Evolutionary conservation across 2,329 filamentous ascomycete species (phyloP).

Genomic region (Pseudogymnoascus sp.): DNA sequence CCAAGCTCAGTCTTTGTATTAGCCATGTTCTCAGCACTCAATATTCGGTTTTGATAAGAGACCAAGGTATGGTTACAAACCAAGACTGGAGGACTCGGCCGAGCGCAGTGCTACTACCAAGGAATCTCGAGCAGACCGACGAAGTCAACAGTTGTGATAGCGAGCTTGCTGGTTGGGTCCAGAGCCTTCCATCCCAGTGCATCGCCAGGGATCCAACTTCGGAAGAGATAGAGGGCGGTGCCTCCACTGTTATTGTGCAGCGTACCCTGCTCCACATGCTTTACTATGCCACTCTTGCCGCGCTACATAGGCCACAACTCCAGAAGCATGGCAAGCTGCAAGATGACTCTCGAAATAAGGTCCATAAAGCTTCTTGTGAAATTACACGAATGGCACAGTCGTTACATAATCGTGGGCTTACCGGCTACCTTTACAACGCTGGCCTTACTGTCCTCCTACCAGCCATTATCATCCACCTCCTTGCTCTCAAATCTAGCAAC

Average conservation of each 20-base stretch:
- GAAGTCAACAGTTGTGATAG: constrained; percentile 69
- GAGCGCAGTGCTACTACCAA: constrained; percentile 73
- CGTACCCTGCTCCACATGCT: constrained; percentile 81
- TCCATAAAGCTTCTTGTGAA: constrained; percentile 70
- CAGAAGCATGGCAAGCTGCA: constrained; percentile 41
- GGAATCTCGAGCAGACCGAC: constrained; percentile 65
- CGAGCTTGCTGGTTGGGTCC: constrained; percentile 68
- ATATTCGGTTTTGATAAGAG: constrained; percentile 75
- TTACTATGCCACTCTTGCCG: constrained; percentile 80
- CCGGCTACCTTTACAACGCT: constrained; percentile 71
- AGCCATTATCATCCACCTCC: constrained; percentile 81
- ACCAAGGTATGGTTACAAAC: constrained; percentile 6
- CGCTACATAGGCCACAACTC: constrained; percentile 60
- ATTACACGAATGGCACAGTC: constrained; percentile 77
- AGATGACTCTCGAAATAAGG: constrained; percentile 70
- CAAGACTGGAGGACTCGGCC: constrained; percentile 54
- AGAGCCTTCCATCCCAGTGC: constrained; percentile 60
- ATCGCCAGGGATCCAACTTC: constrained; percentile 53
- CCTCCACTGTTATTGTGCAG: constrained; percentile 55
- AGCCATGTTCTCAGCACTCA: constrained; percentile 80
- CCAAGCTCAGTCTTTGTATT: constrained; percentile 77
- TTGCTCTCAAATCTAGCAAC: constrained; percentile 78
- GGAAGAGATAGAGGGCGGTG: constrained; percentile 50
- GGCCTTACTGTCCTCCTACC: constrained; percentile 81
- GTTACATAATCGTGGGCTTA: constrained; percentile 63